Base-by-base conservation (phyloP, 1,139 yeast species). In the Lodderomyces metapsilosis region DNA sequence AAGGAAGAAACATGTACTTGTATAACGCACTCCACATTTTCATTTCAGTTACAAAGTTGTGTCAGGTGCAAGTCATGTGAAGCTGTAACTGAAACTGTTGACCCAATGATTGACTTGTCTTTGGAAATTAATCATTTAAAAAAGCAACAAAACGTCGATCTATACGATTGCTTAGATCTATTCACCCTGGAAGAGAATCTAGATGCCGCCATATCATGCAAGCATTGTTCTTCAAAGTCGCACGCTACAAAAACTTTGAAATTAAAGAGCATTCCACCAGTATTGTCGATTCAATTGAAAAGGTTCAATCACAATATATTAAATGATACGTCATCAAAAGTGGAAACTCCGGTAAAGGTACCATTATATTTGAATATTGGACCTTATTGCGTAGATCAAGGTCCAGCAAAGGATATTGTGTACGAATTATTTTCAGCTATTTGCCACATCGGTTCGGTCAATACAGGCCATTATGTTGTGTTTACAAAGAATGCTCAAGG, bases 1-100 rank as follows among this genome's bases (percentile, higher is more conserved):
- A 21, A 21, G 5, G 20, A 25, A 7, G 23, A 23, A 9, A 11
- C 53, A 17, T 91, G 98, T 61, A 64, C 74, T 15, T 92, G 98
- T 62, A 75, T 89, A 11, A 79, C 89, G 4, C 98, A 92, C 61
- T 74, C 96, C 91, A 80, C 89, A 71, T 81, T 87, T 81, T 71
- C 89, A 91, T 66, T 96, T 80, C 89, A 92, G 86, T 76, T 91
- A 88, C 96, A 92, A 86, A 59, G 96, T 59, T 77, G 88, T 2
- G 84, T 92, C 48, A 75, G 72, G 30, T 92, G 98, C 59, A 68
- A 77, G 8, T 70, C 76, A 32, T 92, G 98, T 60, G 71, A 74
- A 2, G 71, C 77, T 27, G 68, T 76, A 13, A 84, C 88, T 4
- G 72, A 68, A 39, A 88, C 95, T 0, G 72, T 82, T 35, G 98